Conservation (phyloP, 2,329 filamentous ascomycete species). For the Clarireedia homoeocarpa region DNA sequence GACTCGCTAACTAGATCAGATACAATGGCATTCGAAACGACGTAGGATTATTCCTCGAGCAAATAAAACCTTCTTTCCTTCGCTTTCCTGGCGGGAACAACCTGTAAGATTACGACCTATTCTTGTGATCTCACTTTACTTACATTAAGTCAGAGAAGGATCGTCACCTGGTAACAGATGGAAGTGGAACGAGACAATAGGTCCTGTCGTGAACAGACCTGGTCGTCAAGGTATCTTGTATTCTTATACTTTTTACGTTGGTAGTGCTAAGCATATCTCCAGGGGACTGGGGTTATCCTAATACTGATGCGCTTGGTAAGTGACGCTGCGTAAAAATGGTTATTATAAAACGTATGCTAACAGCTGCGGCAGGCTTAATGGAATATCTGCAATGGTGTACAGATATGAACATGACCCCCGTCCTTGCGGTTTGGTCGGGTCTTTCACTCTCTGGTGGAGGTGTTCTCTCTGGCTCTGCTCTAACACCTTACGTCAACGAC, state of each 20-base stretch:
- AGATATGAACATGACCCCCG: slow-evolving; percentile 37
- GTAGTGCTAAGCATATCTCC: background rate
- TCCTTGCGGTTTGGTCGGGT: slow-evolving; percentile 41
- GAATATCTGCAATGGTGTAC: slow-evolving; percentile 32
- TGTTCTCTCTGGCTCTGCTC: slow-evolving; percentile 33
- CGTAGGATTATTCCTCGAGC: slow-evolving; percentile 43
- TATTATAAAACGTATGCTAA: background rate
- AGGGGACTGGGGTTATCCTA: slow-evolving; percentile 33
- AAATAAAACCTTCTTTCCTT: slow-evolving; percentile 46
- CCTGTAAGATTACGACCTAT: slow-evolving; percentile 31
- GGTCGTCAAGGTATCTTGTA: slow-evolving; percentile 24
- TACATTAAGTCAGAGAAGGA: slow-evolving; percentile 26
- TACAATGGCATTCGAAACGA: slow-evolving; percentile 49
- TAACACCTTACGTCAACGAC: slow-evolving; percentile 38
- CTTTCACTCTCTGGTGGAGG: slow-evolving; percentile 32
- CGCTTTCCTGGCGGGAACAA: slow-evolving; percentile 59
- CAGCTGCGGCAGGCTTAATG: slow-evolving; percentile 5
- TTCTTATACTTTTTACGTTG: too few species aligned
- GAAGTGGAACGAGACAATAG: slow-evolving; percentile 34
- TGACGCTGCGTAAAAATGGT: background rate
- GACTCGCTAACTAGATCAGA: slow-evolving; percentile 21
- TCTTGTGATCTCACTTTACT: slow-evolving; percentile 25
- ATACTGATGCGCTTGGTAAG: slow-evolving; percentile 41
- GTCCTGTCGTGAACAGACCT: slow-evolving; percentile 29
- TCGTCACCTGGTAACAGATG: slow-evolving; percentile 16